Evolutionary conservation across 2,329 filamentous ascomycete species (phyloP), one percentile per base, ranked within the genome.

Genomic region (Aspergillus hortae): DNA sequence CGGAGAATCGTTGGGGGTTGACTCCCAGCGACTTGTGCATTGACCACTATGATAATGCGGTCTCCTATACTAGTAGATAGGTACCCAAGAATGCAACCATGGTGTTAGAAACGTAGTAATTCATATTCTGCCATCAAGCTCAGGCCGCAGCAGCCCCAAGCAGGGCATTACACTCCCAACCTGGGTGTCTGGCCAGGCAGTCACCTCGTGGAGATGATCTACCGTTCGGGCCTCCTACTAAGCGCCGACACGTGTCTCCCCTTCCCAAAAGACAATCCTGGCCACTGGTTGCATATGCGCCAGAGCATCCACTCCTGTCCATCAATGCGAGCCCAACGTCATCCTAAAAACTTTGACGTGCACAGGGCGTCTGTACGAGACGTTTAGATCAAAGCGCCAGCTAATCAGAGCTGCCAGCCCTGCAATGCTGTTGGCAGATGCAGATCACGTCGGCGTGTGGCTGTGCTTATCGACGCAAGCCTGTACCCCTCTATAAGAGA

Each of bases 231-330:
- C 40, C 47, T 21, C 30, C 40, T 15, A 27, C 38, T 49, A 49
- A 49, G 47, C 47, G 47, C 47, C 47, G 47, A 36, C 47, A 49
- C 47, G 47, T 49, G 47, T 32, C 40, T 44, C n/a, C 40, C 40
- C 14, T 9, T 23, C 14, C 38, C 21, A 33, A 11, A 11, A 25
- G 15, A 25, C 27, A 38, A 35, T 25, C 32, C 30, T 11, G 23
- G 4, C 38, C 30, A 19, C 27, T 5, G 32, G 15, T 42, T 17
- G 46, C 27, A 48, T 48, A 41, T 48, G 46, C 40, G 46, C 42
- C 46, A 42, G 36, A n/a, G 36, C n/a, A 27, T 27, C 7, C 21
- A 48, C 14, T 21, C 12, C 23, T 30, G 23, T 6, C n/a, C 4
- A 3, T n/a, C 43, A 27, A 42, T 42, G 4, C 11, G 17, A 25